These are phyloP conservation scores for Tylopilus felleus DNA, from an alignment of 768 basidiomycete species.

Conservation along the genomic window DNA sequence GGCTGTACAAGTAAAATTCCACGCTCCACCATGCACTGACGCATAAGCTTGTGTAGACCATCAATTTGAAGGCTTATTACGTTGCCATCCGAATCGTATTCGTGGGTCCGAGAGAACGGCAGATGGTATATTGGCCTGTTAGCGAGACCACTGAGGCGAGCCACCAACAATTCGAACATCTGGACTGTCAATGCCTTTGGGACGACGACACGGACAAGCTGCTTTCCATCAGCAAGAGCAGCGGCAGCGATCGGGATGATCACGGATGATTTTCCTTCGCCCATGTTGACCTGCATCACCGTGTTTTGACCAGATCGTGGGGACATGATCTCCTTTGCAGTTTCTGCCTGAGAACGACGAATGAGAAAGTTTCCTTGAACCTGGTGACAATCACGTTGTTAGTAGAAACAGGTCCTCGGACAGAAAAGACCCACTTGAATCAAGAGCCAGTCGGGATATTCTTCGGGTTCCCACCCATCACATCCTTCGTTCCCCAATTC, in stretches of 20 bases:
- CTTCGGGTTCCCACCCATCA: too few species aligned
- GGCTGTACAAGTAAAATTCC: slow-evolving; percentile 48
- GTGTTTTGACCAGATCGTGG: slow-evolving; percentile 36
- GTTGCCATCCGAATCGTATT: not conserved
- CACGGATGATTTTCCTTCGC: too few species aligned
- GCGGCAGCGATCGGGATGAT: too few species aligned
- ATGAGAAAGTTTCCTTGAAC: too few species aligned
- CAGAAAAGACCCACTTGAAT: slow-evolving; percentile 18
- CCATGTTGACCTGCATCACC: slow-evolving; percentile 31
- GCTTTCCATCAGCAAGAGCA: too few species aligned
- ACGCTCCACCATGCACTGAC: slow-evolving; percentile 6
- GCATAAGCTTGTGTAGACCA: slow-evolving; percentile 29
- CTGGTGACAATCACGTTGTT: not conserved
- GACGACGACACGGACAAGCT: too few species aligned
- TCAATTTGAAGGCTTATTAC: slow-evolving; percentile 7
- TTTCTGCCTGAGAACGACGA: too few species aligned
- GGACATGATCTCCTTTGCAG: slow-evolving; percentile 42
- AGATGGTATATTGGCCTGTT: slow-evolving; percentile 34
- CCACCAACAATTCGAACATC: slow-evolving; percentile 42
- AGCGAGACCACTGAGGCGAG: slow-evolving; percentile 34
- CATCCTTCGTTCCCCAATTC: too few species aligned
- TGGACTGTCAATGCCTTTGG: too few species aligned
- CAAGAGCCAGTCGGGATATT: too few species aligned
- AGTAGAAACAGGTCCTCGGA: not conserved
- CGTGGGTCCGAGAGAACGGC: slow-evolving; percentile 41